Percentiles rank a stretch among this genome's conserved stretches.
phyloP scores from a whole-genome alignment of 2,329 filamentous ascomycete species.

The Ophiostoma perfectum region DNA sequence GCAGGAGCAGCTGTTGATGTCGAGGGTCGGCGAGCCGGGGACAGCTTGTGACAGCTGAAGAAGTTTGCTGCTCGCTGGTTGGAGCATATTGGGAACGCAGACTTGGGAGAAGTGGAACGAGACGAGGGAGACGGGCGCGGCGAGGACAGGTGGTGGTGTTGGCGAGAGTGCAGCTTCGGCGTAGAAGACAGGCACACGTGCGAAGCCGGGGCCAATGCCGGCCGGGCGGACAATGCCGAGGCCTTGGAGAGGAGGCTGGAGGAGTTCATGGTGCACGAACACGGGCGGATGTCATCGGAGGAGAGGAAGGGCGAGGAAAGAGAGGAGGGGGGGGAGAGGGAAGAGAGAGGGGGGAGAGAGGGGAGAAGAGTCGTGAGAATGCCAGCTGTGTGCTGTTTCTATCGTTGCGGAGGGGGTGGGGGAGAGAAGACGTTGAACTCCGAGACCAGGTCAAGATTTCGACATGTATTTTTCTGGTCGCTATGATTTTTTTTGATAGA shows the following conservation, averaged over 20 bases:
- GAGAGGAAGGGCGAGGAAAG: not conserved
- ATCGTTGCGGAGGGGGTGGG: not conserved
- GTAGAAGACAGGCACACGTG: slow-evolving; percentile 31
- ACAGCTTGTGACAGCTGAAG: not conserved
- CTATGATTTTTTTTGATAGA: not conserved
- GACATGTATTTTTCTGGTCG: not conserved
- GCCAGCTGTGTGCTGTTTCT: not conserved
- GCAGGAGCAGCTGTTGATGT: not conserved
- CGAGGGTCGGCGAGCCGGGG: not conserved
- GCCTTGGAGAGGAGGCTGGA: slow-evolving; percentile 33
- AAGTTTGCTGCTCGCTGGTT: slow-evolving; percentile 11
- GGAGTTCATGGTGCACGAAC: not conserved
- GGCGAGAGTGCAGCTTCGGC: slow-evolving; percentile 26
- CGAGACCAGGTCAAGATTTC: not conserved
- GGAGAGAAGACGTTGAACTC: not conserved
- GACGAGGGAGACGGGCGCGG: not conserved
- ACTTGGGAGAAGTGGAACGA: not conserved
- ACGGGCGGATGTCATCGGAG: not conserved
- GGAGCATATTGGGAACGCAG: not conserved
- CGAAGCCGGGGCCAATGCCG: slow-evolving; percentile 31
- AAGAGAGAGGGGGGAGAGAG: not conserved
- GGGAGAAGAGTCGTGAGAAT: not conserved
- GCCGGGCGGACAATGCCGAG: slow-evolving; percentile 32
- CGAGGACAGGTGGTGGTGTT: slow-evolving; percentile 4
- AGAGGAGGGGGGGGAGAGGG: not conserved